Conservation (phyloP, 208 protist genomes). For the Vickermania spadyakhi region DNA sequence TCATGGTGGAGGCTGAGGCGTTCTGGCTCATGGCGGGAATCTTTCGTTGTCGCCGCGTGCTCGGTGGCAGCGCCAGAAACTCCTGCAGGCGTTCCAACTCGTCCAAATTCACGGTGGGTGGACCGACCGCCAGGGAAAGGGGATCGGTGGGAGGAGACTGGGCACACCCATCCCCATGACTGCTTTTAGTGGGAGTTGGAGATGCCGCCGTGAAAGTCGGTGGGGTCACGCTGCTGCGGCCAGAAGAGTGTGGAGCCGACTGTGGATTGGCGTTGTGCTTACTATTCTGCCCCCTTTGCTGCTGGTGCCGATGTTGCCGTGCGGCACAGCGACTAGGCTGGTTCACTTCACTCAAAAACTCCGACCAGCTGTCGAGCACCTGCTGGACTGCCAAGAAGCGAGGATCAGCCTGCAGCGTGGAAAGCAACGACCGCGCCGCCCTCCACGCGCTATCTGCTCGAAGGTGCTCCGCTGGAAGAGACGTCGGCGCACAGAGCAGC, state of each 20-base stretch:
- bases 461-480: background rate
- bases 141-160: too few relatives aligned
- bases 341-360: background rate
- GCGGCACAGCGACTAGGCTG: background rate
- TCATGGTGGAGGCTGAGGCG: background rate
- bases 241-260: too few relatives aligned
- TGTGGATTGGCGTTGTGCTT: too few relatives aligned
- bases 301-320: background rate
- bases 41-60: background rate
- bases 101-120: background rate
- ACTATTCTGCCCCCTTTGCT: too few relatives aligned
- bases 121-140: too few relatives aligned
- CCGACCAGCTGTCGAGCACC: background rate
- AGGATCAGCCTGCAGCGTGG: background rate
- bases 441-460: background rate
- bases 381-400: background rate
- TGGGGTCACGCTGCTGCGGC: too few relatives aligned
- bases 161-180: too few relatives aligned
- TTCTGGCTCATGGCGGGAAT: background rate
- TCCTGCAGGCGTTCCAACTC: background rate
- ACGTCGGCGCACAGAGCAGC: too few relatives aligned
- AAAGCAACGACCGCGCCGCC: background rate
- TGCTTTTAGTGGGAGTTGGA: too few relatives aligned
- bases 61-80: background rate
- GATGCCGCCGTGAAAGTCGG: too few relatives aligned